Base-by-base conservation (phyloP, 306 rosid species). In the Astragalus glycyphyllos region DNA sequence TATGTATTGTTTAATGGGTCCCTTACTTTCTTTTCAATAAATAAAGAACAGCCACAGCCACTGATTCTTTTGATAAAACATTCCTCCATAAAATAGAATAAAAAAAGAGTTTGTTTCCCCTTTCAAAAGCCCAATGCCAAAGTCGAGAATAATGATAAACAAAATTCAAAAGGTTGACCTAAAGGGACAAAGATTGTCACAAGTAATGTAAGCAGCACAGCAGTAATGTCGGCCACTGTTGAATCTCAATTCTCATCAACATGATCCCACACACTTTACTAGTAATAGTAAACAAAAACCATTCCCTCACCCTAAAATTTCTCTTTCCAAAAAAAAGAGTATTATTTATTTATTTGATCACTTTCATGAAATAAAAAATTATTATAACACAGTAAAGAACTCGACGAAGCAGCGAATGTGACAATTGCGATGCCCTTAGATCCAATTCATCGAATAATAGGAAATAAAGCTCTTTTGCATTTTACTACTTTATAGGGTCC, bases 181-280 rank as follows among this genome's bases (percentile, higher is more conserved):
- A 69, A 62, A 60, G 65, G 66, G 56, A 56, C 77, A 71, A 38
- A 44, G 26, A 55, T 4, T 70, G 75, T 44, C 75, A 82, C 15
- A 61, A 37, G 65, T 5, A 74, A 60, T 48, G 62, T 58, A 26
- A 51, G 44, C 78, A 78, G 51, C 45, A 59, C 32, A 55, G n/a
- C 42, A 74, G 51, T 31, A 69, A 34, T 65, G 75, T 69, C 68
- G 75, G 80, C 38, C 69, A 78, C 42, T 62, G 54, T 17, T 31
- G 34, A 47, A 50, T 53, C 31, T 17, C 69, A 23, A 47, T 42
- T 53, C 31, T 17, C 69, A 23, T 5, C 20, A 17, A 5, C 23
- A 7, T 16, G 15, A 26, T 49, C 73, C 55, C 41, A 55, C 44
- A 23, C 29, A 23, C 45, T 46, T 41, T 64, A 64, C 29, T 23